phyloP scores from a whole-genome alignment of 1,139 yeast genomes.

The Candida buenavistaensis region DNA sequence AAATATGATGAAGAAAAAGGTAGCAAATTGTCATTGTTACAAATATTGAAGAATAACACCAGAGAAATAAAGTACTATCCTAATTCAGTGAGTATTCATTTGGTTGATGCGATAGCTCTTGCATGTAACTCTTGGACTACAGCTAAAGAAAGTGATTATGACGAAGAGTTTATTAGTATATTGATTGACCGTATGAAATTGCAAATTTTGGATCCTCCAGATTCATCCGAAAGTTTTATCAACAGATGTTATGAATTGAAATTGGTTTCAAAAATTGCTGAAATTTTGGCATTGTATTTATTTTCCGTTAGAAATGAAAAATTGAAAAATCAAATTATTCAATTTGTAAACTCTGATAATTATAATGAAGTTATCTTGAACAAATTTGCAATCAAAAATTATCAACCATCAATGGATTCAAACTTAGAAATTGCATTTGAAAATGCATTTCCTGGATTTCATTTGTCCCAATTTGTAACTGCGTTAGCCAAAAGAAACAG shows the following conservation, averaged over 20 bases:
- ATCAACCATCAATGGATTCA: constrained; percentile 43
- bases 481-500: constrained; percentile 46
- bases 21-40: constrained; percentile 41
- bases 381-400: constrained; percentile 31
- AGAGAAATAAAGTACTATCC: constrained; percentile 55
- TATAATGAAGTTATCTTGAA: constrained; percentile 32
- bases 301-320: constrained; percentile 55
- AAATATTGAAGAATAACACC: constrained; percentile 60
- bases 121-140: constrained; percentile 73
- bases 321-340: constrained; percentile 42
- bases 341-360: constrained; percentile 38
- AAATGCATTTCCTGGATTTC: constrained; percentile 45
- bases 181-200: constrained; percentile 41
- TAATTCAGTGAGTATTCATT: constrained; percentile 54
- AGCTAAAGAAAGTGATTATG: constrained; percentile 50
- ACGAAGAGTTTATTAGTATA: constrained; percentile 50
- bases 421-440: constrained; percentile 36
- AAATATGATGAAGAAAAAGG: constrained; percentile 2
- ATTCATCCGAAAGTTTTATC: constrained; percentile 28
- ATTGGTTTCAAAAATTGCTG: constrained; percentile 66
- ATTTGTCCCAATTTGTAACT: constrained; percentile 56
- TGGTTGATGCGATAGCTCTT: constrained; percentile 63
- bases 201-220: constrained; percentile 20
- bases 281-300: constrained; percentile 70
- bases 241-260: constrained; percentile 57